A percentile compares a stretch with the other conserved stretches of the same genome.
Evolutionary conservation across 1,284 basidiomycete genomes (phyloP).

Genomic region (Takashimella tepidaria): DNA sequence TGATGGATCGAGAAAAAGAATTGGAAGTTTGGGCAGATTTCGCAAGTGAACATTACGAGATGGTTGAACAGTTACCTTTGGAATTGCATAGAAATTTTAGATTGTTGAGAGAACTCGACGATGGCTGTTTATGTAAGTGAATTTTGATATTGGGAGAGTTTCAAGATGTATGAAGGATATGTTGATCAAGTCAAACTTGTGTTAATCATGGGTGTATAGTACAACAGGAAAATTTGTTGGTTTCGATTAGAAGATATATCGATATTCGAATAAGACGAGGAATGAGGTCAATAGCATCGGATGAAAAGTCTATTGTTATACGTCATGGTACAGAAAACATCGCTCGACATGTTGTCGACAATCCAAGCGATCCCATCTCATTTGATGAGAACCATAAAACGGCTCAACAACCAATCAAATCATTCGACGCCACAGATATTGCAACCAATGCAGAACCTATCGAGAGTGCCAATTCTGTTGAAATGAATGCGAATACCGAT

Average conservation of each 20-base stretch:
- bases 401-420: too few species aligned
- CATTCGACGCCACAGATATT: neutral
- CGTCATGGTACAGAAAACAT: too few species aligned
- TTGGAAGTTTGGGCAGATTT: conserved; percentile 67
- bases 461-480: too few species aligned
- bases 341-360: too few species aligned
- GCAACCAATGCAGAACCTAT: too few species aligned
- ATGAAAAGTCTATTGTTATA: too few species aligned
- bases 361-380: too few species aligned
- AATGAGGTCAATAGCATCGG: too few species aligned
- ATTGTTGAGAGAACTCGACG: conserved; percentile 74
- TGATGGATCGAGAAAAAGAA: conserved; percentile 25
- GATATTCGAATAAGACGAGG: neutral
- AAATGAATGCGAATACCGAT: too few species aligned
- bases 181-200: too few species aligned
- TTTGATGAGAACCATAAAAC: too few species aligned
- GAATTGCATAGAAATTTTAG: conserved; percentile 74
- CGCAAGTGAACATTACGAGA: conserved; percentile 72
- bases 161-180: neutral
- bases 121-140: conserved; percentile 60
- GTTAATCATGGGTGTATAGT: neutral
- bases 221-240: neutral
- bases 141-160: neutral
- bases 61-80: conserved; percentile 79
- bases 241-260: neutral